Evolutionary conservation across 257 asterid genomes (phyloP).

Genomic region (Capsicum pubescens): DNA sequence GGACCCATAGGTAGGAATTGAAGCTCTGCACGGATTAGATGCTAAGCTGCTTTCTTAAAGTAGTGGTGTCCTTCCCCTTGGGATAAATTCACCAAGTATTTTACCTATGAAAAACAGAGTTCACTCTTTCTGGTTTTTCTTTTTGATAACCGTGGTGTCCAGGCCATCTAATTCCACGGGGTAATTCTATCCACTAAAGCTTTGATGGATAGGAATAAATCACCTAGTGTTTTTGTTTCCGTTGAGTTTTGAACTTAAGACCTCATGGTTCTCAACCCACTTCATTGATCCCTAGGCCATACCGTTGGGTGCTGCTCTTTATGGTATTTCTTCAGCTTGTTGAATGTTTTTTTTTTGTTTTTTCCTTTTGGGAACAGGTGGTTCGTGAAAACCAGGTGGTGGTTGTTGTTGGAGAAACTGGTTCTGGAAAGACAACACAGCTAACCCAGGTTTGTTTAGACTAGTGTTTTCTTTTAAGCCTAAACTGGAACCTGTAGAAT

Average conservation of each 20-base stretch:
- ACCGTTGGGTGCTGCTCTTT: neutral
- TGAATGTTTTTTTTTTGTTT: neutral
- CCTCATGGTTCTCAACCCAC: neutral
- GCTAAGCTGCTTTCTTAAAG: neutral
- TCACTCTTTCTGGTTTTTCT: neutral
- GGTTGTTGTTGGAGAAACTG: slow-evolving; percentile 98
- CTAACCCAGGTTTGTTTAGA: slow-evolving; percentile 75
- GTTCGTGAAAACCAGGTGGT: slow-evolving; percentile 94
- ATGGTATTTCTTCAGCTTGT: neutral
- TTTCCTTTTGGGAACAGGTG: slow-evolving; percentile 54
- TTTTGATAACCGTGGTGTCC: neutral
- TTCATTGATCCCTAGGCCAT: neutral
- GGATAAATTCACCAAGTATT: neutral
- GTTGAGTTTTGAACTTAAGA: neutral
- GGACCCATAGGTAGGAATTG: slow-evolving; percentile 6
- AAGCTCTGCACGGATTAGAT: neutral
- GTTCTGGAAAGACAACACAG: slow-evolving; percentile 98
- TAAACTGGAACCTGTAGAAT: neutral
- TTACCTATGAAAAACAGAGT: neutral
- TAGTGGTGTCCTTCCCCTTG: neutral
- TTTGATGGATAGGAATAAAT: neutral
- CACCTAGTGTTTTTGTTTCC: neutral
- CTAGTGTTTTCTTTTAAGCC: slow-evolving; percentile 10
- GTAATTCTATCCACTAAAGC: neutral
- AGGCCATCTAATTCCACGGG: neutral